Base-by-base conservation (phyloP, 2,329 filamentous ascomycete genomes). In the Diatrype stigma region DNA sequence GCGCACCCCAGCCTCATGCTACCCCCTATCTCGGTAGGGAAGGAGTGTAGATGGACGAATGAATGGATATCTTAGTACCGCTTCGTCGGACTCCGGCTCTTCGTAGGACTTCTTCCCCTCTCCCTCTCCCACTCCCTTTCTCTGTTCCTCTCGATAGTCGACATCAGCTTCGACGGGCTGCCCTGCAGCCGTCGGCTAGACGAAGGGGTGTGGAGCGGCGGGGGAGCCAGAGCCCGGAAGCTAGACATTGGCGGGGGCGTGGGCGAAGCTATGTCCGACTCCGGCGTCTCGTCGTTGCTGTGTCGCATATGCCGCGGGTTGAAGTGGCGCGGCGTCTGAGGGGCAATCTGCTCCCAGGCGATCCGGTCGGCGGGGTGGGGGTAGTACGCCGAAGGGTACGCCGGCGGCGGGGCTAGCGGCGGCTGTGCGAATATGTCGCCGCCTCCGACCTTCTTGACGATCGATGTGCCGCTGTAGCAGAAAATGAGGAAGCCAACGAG, bases 241-340 rank as follows among this genome's bases (percentile, higher is more conserved):
- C 67, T 23, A 16, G 22, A 19, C 68, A 5, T 70, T 69, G 40
- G 57, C 3, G 47, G 30, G 2, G 55, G 50, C 16, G 44, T 32
- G 0, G 78, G 76, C 7, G 77, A 77, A 2, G 65, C 74, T n/a
- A n/a, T n/a, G 49, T 82, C 80, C 3, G 77, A 80, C 38, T 82
- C 79, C 2, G 65, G 65, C 26, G 64, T 68, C 21, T 67, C 64
- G 2, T 63, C 64, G 34, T 63, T 59, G 17, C 51, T 28, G 40
- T 5, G 22, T 44, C 22, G n/a, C n/a, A 63, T 19, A 26, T 56
- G 60, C 1, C 60, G 58, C 6, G 55, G 49, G 14, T 47, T 54
- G 28, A 53, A 49, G 37, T 54, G 62, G 16, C 55, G 58, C 11
- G 65, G 65, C 6, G 65, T 68, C 42, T 60, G 63, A 2, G 65